Conservation (phyloP, 805 yeast species). For the Saccharomycopsis sp. region DNA sequence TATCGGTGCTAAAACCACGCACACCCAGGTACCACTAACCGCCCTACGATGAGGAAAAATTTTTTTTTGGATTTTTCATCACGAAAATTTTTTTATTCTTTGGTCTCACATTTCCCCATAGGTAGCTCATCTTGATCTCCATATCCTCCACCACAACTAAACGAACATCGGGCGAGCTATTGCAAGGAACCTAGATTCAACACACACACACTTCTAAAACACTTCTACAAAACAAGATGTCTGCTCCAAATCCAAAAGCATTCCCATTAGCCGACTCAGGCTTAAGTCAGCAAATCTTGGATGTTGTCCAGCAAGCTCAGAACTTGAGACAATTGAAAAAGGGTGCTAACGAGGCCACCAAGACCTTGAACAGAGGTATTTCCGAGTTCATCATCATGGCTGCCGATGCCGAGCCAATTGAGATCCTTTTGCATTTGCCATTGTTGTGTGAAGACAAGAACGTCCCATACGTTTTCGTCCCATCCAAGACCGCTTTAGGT, state of each 20-base stretch:
- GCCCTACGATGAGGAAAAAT: background rate
- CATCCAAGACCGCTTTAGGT: conserved; percentile 97
- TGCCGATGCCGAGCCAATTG: conserved; percentile 99
- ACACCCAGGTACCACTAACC: background rate
- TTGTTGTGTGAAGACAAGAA: conserved; percentile 98
- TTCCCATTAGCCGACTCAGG: conserved; percentile 98
- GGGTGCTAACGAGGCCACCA: conserved; percentile 99
- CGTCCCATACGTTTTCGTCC: conserved; percentile 98
- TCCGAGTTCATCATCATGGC: conserved; percentile 99
- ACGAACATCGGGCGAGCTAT: conserved; percentile 34
- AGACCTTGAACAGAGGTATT: conserved; percentile 98
- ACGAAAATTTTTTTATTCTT: background rate
- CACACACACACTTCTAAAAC: background rate
- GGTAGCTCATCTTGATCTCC: background rate
- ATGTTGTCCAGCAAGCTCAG: conserved; percentile 96
- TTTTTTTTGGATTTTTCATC: background rate
- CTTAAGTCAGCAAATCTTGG: conserved; percentile 92
- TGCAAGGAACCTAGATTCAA: conserved; percentile 46
- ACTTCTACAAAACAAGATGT: conserved; percentile 38
- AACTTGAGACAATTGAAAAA: conserved; percentile 97
- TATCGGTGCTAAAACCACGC: too few species aligned
- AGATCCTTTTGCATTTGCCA: conserved; percentile 94
- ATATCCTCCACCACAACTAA: background rate
- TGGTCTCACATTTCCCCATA: background rate
- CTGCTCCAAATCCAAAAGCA: conserved; percentile 95